These are phyloP conservation scores for Pelargonium nanum DNA, from an alignment of 345 rosid species.

Conservation along the genomic window DNA sequence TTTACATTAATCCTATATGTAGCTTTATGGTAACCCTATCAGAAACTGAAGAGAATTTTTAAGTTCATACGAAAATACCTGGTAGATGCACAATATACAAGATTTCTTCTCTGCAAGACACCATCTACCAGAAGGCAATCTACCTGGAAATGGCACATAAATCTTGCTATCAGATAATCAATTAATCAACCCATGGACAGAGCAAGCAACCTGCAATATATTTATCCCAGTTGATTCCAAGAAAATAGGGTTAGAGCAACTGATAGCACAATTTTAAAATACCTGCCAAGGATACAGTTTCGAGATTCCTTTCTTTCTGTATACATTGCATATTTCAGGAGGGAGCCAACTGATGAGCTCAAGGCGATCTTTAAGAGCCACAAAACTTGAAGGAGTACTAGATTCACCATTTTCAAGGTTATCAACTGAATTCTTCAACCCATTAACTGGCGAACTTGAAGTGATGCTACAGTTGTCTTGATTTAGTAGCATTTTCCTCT, in stretches of 20 bases:
- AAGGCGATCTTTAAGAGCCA: conserved; percentile 34
- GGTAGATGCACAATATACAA: conserved; percentile 96
- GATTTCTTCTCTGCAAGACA: conserved; percentile 74
- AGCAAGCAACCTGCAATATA: not conserved
- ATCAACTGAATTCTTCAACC: conserved; percentile 22
- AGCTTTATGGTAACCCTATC: too few species aligned
- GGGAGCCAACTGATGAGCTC: conserved; percentile 80
- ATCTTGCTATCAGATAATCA: too few species aligned
- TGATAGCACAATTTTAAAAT: conserved; percentile 4
- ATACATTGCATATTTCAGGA: conserved; percentile 54
- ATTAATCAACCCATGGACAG: too few species aligned
- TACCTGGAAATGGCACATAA: conserved; percentile 32
- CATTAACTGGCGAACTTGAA: conserved; percentile 24
- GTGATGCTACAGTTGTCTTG: conserved; percentile 22
- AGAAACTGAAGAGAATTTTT: too few species aligned
- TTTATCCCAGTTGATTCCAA: not conserved
- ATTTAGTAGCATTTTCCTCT: conserved; percentile 18
- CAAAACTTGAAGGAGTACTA: conserved; percentile 59
- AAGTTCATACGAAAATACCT: conserved; percentile 37
- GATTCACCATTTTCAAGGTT: conserved; percentile 37
- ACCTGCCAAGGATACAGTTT: conserved; percentile 97
- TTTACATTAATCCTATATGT: too few species aligned
- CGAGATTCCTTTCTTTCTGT: conserved; percentile 71
- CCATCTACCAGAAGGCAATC: conserved; percentile 98
- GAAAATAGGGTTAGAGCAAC: not conserved